Percentiles rank a stretch among this genome's conserved stretches.
Conservation (phyloP, 2,329 filamentous ascomycete species). For the Onygenales sp. region DNA sequence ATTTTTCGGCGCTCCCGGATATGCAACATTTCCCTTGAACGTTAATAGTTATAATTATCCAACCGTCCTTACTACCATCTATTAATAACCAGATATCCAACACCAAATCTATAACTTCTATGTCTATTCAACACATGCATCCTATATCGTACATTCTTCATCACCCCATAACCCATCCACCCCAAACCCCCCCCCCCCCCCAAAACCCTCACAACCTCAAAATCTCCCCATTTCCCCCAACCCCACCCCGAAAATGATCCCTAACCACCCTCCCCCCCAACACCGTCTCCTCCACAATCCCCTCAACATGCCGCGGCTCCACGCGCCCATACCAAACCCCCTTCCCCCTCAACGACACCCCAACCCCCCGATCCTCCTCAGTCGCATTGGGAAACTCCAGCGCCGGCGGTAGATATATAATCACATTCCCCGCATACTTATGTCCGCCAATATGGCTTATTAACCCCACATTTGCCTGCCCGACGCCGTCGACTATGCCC, state of each 20-base stretch:
- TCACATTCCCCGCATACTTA: slow-evolving; percentile 89
- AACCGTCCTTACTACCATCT: not conserved
- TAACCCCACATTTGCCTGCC: slow-evolving; percentile 30
- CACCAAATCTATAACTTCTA: not conserved
- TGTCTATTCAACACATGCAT: not conserved
- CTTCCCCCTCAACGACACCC: slow-evolving; percentile 28
- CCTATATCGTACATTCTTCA: not conserved
- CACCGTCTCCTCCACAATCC: slow-evolving; percentile 76
- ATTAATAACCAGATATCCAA: not conserved
- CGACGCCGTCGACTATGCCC: slow-evolving; percentile 18
- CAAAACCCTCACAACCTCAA: slow-evolving; percentile 44
- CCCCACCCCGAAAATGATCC: slow-evolving; percentile 74
- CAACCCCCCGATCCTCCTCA: slow-evolving; percentile 1
- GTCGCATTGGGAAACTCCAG: not conserved
- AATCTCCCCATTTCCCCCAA: slow-evolving; percentile 63
- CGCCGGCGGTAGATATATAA: slow-evolving; percentile 57
- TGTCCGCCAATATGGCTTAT: slow-evolving; percentile 88
- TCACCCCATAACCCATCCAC: too few relatives aligned
- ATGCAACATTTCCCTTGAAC: too few relatives aligned
- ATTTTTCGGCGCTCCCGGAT: too few relatives aligned
- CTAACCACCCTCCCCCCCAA: slow-evolving; percentile 78
- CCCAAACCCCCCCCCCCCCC: not conserved
- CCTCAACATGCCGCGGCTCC: slow-evolving; percentile 77
- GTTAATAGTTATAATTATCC: too few relatives aligned
- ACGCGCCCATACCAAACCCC: slow-evolving; percentile 80